phyloP scores from a whole-genome alignment of 2,329 filamentous ascomycete genomes.

The Pyrenochaeta sp. region DNA sequence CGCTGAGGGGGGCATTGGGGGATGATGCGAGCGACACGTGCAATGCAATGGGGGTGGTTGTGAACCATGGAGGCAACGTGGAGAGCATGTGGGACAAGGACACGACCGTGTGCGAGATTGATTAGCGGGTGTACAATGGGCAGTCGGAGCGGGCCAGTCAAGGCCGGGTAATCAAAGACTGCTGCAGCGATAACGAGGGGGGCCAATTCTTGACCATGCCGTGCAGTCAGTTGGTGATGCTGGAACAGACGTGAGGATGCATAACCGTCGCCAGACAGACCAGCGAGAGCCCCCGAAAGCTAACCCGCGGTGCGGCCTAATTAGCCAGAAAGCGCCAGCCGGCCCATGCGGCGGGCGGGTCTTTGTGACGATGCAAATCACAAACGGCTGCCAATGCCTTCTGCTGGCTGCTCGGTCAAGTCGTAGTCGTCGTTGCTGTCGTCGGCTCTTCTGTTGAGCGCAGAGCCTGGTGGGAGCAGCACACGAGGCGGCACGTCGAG shows the following conservation, averaged over 20 bases:
- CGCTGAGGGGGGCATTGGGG: too few species aligned
- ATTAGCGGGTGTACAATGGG: background rate
- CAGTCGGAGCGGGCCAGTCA: background rate
- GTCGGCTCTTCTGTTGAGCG: too few species aligned
- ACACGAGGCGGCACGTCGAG: too few species aligned
- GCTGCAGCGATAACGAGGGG: background rate
- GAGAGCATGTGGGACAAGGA: background rate
- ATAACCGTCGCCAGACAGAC: background rate
- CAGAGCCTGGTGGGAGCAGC: too few species aligned
- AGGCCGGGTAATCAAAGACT: slow-evolving; percentile 1
- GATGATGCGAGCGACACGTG: slow-evolving; percentile 4
- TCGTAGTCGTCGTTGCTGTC: too few species aligned
- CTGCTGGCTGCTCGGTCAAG: too few species aligned
- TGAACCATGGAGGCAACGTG: background rate
- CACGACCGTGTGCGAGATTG: background rate
- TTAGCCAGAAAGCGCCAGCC: slow-evolving; percentile 1
- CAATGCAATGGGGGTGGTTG: background rate
- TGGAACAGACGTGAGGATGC: background rate
- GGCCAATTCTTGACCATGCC: background rate
- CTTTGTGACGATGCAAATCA: too few species aligned
- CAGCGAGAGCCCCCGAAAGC: background rate
- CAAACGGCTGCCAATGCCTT: too few species aligned
- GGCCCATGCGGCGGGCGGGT: background rate
- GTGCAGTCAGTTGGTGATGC: background rate
- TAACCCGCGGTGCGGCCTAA: background rate